Evolutionary conservation across 73 alveolate species (phyloP).

Genomic region (Paramecium sonneborni): DNA sequence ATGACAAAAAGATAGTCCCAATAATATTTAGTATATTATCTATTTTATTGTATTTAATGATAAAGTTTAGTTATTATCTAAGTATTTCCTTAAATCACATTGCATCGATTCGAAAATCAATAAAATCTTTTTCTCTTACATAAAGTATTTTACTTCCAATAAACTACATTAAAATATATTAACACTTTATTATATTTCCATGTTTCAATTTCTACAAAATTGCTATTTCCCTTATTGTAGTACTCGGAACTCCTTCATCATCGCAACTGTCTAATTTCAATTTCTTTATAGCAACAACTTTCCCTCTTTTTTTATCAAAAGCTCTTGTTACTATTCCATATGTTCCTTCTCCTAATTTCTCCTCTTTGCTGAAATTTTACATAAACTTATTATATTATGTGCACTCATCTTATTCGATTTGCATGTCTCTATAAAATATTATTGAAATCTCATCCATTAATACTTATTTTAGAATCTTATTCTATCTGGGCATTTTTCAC

Average conservation of each 20-base stretch:
- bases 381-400: neutral
- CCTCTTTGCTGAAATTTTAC: conserved; percentile 76
- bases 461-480: neutral
- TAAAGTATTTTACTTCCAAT: conserved; percentile 61
- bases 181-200: conserved; percentile 76
- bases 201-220: conserved; percentile 81
- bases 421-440: neutral
- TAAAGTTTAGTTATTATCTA: conserved; percentile 36
- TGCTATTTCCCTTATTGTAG: conserved; percentile 90
- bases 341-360: conserved; percentile 93
- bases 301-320: conserved; percentile 66
- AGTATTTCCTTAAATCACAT: conserved; percentile 76
- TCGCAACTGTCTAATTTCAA: conserved; percentile 83
- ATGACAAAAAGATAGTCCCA: conserved; percentile 90
- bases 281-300: conserved; percentile 88
- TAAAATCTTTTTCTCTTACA: conserved; percentile 33
- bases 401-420: neutral
- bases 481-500: neutral
- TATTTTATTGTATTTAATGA: conserved; percentile 58
- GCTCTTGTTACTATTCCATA: conserved; percentile 95
- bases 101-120: conserved; percentile 61
- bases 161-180: neutral
- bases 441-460: neutral
- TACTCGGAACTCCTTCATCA: conserved; percentile 93
- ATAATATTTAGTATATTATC: conserved; percentile 74